Evolutionary conservation across 2,329 filamentous ascomycete species (phyloP).

Genomic region (Sordariomycetes sp.): DNA sequence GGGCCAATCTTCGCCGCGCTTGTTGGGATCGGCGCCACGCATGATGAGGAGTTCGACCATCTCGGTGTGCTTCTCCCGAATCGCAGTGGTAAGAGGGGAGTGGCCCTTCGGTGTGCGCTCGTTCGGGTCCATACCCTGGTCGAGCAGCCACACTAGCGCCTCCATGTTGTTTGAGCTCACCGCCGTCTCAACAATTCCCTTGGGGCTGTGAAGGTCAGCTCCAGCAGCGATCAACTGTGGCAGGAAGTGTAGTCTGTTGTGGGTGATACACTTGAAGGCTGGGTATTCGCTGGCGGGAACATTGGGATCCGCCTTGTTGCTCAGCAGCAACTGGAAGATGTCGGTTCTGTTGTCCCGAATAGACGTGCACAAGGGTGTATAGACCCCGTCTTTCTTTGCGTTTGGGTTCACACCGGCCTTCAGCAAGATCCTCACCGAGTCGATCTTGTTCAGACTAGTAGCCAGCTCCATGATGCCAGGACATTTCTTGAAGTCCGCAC

Average conservation of each 20-base stretch:
- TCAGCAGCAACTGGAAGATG: conserved; percentile 50
- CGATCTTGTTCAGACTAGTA: conserved; percentile 52
- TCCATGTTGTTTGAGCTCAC: conserved; percentile 53
- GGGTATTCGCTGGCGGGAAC: conserved; percentile 55
- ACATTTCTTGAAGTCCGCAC: conserved; percentile 49
- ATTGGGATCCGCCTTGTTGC: conserved; percentile 53
- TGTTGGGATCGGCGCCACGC: conserved; percentile 50
- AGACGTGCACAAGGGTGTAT: conserved; percentile 58
- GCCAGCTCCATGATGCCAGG: conserved; percentile 58
- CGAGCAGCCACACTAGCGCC: conserved; percentile 50
- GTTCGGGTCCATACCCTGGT: conserved; percentile 51
- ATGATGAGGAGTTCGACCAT: conserved; percentile 49
- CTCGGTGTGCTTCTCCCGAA: conserved; percentile 48
- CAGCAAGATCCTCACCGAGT: conserved; percentile 48
- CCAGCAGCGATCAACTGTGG: conserved; percentile 51
- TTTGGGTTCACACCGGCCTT: conserved; percentile 53
- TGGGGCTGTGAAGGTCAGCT: conserved; percentile 47
- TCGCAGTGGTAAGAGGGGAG: conserved; percentile 58
- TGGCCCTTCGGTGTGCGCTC: conserved; percentile 46
- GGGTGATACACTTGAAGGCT: conserved; percentile 59
- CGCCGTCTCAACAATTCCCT: conserved; percentile 57
- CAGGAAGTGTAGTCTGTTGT: conserved; percentile 52
- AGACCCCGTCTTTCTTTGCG: conserved; percentile 54
- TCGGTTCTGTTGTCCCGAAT: conserved; percentile 58
- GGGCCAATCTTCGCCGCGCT: conserved; percentile 62